Evolutionary conservation across 2,329 filamentous ascomycete species (phyloP).

Genomic region (Pseudogymnoascus sp.): DNA sequence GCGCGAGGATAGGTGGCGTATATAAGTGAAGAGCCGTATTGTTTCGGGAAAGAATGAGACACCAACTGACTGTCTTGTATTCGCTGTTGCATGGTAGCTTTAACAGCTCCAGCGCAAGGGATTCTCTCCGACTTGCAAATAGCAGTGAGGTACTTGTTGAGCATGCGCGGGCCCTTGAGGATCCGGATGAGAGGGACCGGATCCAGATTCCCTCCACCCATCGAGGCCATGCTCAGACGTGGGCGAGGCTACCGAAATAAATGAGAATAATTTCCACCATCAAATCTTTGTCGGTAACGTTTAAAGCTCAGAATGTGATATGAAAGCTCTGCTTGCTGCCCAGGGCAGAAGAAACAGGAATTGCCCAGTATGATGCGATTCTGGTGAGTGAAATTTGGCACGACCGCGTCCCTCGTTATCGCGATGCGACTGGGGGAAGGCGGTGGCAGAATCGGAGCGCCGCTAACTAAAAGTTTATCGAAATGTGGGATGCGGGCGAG

Average conservation of each 20-base stretch:
- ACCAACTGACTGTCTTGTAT: conserved; percentile 65
- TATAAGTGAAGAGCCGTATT: conserved; percentile 14
- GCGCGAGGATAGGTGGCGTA: conserved; percentile 13
- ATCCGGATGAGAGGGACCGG: conserved; percentile 23
- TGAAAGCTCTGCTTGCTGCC: not conserved
- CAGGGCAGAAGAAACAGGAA: not conserved
- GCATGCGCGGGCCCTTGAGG: conserved; percentile 21
- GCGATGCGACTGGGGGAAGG: conserved; percentile 8
- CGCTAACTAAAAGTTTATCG: conserved; percentile 11
- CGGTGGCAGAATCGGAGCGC: conserved; percentile 8
- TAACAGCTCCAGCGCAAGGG: conserved; percentile 67
- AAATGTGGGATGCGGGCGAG: conserved; percentile 10
- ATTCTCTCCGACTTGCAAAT: conserved; percentile 68
- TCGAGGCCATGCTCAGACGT: conserved; percentile 26
- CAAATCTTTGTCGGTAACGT: not conserved
- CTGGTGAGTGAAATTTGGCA: conserved; percentile 6
- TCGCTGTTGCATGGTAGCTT: conserved; percentile 70
- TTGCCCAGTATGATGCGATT: conserved; percentile 3
- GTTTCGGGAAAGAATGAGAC: conserved; percentile 13
- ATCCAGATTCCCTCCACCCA: conserved; percentile 26
- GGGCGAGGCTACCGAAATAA: not conserved
- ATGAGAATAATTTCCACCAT: conserved; percentile 4
- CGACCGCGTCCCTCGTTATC: conserved; percentile 9
- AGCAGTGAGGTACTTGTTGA: conserved; percentile 24
- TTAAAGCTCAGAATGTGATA: not conserved